phyloP scores from a whole-genome alignment of 306 rosid genomes.

The Begonia masoniana region DNA sequence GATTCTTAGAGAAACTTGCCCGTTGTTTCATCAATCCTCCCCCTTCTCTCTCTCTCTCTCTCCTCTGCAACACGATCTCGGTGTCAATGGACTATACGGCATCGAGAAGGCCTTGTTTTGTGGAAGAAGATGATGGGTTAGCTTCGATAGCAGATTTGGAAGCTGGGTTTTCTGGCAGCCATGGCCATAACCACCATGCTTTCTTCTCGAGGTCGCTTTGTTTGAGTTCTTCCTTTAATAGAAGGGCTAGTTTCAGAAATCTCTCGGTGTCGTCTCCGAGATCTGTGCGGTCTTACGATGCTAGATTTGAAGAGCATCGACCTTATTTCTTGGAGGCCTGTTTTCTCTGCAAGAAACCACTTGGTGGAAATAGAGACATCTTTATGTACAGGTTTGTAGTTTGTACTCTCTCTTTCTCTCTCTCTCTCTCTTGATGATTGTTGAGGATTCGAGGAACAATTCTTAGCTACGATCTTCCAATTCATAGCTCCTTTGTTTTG shows the following conservation, averaged over 20 bases:
- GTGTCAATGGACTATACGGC: slow-evolving; percentile 33
- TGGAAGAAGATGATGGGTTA: slow-evolving; percentile 39
- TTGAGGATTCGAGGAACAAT: no score
- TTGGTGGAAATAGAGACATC: slow-evolving; percentile 55
- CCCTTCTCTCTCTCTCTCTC: not conserved
- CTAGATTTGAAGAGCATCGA: slow-evolving; percentile 61
- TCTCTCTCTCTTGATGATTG: not conserved
- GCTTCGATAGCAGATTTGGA: slow-evolving; percentile 38
- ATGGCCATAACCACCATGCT: slow-evolving; percentile 12
- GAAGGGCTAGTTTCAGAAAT: slow-evolving; percentile 20
- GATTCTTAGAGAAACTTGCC: no score
- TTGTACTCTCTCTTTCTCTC: not conserved
- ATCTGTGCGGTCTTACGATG: slow-evolving; percentile 56
- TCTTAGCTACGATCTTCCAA: not conserved
- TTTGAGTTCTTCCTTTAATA: slow-evolving; percentile 1
- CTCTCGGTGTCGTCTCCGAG: slow-evolving; percentile 32
- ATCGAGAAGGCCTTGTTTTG: slow-evolving; percentile 42
- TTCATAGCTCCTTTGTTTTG: not conserved
- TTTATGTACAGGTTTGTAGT: slow-evolving; percentile 93
- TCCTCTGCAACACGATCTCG: not conserved
- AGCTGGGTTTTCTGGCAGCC: slow-evolving; percentile 42
- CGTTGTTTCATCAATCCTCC: not conserved
- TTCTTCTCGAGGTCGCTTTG: slow-evolving; percentile 41
- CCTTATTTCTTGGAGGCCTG: slow-evolving; percentile 83
- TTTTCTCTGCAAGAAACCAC: slow-evolving; percentile 61